A percentile compares a stretch with the other conserved stretches of the same genome.
Evolutionary conservation across 257 asterid species (phyloP).

Genomic region (Nicotiana noctiflora): DNA sequence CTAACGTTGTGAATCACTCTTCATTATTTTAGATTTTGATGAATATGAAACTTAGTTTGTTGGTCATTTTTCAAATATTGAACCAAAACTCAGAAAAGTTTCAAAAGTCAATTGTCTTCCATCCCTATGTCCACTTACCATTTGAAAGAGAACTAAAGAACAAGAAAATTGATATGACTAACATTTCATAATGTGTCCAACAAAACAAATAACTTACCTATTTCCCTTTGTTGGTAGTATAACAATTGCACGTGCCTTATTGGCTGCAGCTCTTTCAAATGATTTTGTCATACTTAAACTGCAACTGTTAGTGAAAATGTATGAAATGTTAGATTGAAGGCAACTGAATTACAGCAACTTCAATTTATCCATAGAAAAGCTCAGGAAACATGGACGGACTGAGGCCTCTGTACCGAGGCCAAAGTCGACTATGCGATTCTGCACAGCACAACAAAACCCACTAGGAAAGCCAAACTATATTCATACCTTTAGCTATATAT

Average conservation of each 20-base stretch:
- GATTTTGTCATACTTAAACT: conserved; percentile 84
- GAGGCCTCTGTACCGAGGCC: not conserved
- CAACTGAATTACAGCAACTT: not conserved
- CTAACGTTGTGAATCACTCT: not conserved
- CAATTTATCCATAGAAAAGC: not conserved
- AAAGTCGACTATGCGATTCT: not conserved
- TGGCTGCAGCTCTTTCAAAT: conserved; percentile 95
- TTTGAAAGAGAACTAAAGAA: not conserved
- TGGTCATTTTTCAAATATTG: conserved; percentile 1
- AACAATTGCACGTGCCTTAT: conserved; percentile 87
- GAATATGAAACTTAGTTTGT: not conserved
- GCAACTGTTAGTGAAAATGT: conserved; percentile 60
- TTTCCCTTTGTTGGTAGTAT: conserved; percentile 86
- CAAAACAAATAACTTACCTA: conserved; percentile 37
- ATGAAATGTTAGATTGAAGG: conserved; percentile 19
- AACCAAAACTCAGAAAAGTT: not conserved
- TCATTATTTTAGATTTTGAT: not conserved
- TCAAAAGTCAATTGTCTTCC: not conserved
- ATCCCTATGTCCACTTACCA: not conserved
- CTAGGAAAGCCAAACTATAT: not conserved
- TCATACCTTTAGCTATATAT: not conserved
- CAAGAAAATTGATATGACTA: not conserved
- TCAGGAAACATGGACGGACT: not conserved
- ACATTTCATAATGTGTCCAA: not conserved
- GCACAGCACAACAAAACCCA: not conserved